Conservation (phyloP, 257 asterid species). For the Fraxinus excelsior region DNA sequence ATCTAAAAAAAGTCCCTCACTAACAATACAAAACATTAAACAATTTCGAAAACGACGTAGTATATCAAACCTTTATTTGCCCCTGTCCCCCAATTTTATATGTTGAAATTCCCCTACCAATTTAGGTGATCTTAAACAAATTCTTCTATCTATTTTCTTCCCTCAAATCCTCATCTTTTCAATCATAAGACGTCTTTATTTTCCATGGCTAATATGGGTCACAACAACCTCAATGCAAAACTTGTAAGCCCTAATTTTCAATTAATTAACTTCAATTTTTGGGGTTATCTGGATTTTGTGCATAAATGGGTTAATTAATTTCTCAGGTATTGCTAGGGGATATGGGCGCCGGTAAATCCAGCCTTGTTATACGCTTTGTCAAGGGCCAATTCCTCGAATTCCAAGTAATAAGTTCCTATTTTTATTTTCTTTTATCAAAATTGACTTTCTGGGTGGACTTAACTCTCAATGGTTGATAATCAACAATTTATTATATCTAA, state of each 20-base stretch:
- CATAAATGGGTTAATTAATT: slow-evolving; percentile 7
- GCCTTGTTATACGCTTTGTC: slow-evolving; percentile 87
- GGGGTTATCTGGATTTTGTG: background rate
- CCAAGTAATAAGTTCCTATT: slow-evolving; percentile 47
- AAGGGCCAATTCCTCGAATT: slow-evolving; percentile 93
- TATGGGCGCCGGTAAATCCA: slow-evolving; percentile 97
- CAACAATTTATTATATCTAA: background rate
- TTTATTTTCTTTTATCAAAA: background rate
- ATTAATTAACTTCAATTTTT: slow-evolving; percentile 10
- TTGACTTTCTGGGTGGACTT: background rate
- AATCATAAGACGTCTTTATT: background rate
- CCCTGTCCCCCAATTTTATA: background rate
- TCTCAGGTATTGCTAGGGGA: slow-evolving; percentile 85
- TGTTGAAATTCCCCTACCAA: background rate
- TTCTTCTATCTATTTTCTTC: background rate
- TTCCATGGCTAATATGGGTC: slow-evolving; percentile 54
- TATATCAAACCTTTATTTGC: background rate
- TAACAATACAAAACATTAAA: no score
- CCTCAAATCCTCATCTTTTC: background rate
- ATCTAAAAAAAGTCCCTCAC: no score
- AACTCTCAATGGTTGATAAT: background rate
- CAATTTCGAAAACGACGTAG: background rate
- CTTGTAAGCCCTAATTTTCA: slow-evolving; percentile 46
- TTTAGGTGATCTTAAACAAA: background rate
- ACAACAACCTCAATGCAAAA: slow-evolving; percentile 80